Conservation (phyloP, 2,329 filamentous ascomycete genomes). For the Fusarium napiforme region DNA sequence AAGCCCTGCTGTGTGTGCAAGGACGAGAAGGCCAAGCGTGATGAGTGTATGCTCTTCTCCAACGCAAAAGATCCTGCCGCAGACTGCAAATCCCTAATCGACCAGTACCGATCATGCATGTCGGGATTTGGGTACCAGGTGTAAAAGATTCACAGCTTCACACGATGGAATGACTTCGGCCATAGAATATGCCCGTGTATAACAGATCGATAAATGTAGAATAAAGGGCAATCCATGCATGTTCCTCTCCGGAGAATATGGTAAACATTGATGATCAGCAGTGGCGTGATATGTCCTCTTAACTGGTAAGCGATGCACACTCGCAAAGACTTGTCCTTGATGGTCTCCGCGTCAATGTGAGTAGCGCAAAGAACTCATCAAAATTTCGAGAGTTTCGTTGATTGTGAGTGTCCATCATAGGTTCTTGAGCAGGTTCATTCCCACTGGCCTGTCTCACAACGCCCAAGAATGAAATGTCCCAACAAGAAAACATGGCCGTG, state of each 20-base stretch:
- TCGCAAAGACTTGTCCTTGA: not conserved
- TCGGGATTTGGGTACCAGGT: constrained; percentile 88
- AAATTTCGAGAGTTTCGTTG: not conserved
- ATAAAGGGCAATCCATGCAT: constrained; percentile 35
- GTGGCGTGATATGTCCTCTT: constrained; percentile 37
- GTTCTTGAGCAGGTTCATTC: not conserved
- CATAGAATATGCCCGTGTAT: constrained; percentile 34
- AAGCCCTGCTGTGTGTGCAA: constrained; percentile 99
- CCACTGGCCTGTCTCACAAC: not conserved
- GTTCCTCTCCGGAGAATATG: constrained; percentile 36
- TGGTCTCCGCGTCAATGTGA: not conserved
- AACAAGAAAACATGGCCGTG: not conserved
- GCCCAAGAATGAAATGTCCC: not conserved
- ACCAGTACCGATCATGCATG: constrained; percentile 93
- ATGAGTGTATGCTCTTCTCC: constrained; percentile 99
- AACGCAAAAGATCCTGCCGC: constrained; percentile 81
- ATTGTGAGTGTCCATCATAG: not conserved
- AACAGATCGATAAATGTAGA: constrained; percentile 42
- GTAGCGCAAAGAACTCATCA: not conserved
- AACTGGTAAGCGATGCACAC: not conserved
- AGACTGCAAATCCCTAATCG: constrained; percentile 85
- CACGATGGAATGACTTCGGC: constrained; percentile 5
- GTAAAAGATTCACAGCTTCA: constrained; percentile 45
- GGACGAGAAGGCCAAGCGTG: constrained; percentile 88
- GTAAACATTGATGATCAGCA: not conserved